phyloP scores from a whole-genome alignment of 352 stramenopile genomes.

The Pythium phragmitis region DNA sequence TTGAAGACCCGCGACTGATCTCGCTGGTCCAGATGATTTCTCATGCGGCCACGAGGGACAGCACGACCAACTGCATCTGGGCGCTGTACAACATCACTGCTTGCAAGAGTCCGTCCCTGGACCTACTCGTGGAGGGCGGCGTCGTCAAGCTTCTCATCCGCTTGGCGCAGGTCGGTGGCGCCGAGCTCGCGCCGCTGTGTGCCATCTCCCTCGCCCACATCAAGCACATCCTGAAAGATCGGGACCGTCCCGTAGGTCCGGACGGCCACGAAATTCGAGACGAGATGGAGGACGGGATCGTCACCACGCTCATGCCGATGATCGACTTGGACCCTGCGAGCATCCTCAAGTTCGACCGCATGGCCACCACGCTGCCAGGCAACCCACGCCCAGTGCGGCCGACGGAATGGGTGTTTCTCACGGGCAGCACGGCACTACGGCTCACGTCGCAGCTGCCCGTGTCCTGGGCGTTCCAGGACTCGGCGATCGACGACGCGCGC shows the following conservation, averaged over 20 bases:
- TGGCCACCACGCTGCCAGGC: constrained; percentile 49
- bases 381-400: constrained; percentile 42
- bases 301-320: constrained; percentile 74
- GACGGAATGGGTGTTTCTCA: constrained; percentile 57
- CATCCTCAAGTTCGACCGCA: constrained; percentile 70
- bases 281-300: constrained; percentile 69
- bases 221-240: constrained; percentile 69
- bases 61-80: constrained; percentile 61
- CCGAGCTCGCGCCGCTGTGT: constrained; percentile 67
- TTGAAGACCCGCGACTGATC: constrained; percentile 54
- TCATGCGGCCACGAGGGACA: constrained; percentile 33
- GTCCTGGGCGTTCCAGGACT: constrained; percentile 71
- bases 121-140: constrained; percentile 47
- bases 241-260: constrained; percentile 24
- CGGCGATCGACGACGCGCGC: constrained; percentile 62
- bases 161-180: constrained; percentile 42
- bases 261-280: constrained; percentile 35
- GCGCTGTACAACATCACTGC: constrained; percentile 76
- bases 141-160: constrained; percentile 66
- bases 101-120: constrained; percentile 42
- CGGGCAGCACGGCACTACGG: constrained; percentile 38
- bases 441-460: constrained; percentile 50
- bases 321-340: constrained; percentile 66
- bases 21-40: constrained; percentile 48
- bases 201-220: constrained; percentile 76